Evolutionary conservation across 257 asterid species (phyloP).

Genomic region (Nicotiana tabacum): DNA sequence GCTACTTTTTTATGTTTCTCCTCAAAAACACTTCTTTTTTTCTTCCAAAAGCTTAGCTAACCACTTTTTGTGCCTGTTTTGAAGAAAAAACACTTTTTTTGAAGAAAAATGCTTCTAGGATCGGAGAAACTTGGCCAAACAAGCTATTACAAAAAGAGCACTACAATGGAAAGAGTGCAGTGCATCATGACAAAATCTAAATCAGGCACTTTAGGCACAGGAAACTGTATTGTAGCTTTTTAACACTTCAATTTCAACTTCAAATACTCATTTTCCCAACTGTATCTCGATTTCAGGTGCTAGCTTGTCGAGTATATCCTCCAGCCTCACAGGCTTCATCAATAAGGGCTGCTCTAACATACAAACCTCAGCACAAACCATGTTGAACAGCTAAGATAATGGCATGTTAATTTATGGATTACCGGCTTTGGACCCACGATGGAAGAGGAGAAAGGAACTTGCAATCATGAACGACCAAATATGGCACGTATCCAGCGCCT

Average conservation of each 20-base stretch:
- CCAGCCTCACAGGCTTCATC: neutral
- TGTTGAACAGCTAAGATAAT: neutral
- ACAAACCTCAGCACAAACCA: neutral
- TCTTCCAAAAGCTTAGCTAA: too few relatives aligned
- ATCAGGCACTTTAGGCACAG: neutral
- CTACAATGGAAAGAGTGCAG: neutral
- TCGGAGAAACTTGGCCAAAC: too few relatives aligned
- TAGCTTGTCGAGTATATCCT: neutral
- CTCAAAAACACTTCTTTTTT: too few relatives aligned
- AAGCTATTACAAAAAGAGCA: neutral
- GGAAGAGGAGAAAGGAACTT: neutral
- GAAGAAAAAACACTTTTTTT: too few relatives aligned
- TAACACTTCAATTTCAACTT: neutral
- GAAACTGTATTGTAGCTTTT: neutral
- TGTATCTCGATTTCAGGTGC: neutral
- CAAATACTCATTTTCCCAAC: too few relatives aligned
- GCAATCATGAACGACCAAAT: conserved; percentile 36
- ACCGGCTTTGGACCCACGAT: neutral
- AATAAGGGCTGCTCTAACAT: neutral
- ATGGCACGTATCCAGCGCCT: conserved; percentile 84
- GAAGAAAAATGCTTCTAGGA: too few relatives aligned
- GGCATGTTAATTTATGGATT: neutral
- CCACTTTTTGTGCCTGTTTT: too few relatives aligned
- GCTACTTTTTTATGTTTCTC: too few relatives aligned
- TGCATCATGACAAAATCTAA: neutral